Evolutionary conservation across 1,284 basidiomycete genomes (phyloP), one percentile per base, ranked within the genome.

Genomic region (Apiotrichum laibachii): DNA sequence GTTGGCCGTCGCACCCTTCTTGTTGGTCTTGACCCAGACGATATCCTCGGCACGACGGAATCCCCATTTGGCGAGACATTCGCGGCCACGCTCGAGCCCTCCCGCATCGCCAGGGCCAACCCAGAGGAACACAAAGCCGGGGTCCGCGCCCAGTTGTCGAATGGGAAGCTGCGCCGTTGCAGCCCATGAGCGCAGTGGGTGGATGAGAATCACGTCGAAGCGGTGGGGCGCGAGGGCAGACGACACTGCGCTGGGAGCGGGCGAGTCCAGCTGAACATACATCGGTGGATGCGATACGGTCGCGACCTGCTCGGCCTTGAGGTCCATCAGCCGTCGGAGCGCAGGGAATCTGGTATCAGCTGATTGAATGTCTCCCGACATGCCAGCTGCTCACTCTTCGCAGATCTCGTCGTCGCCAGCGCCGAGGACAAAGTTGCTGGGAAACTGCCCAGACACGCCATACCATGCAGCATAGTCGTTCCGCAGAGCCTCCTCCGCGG

Each of bases 11-110:
- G 22, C n/a, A n/a, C 26, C 42, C 19, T 26, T 39, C 51, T 82
- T 82, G 72, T 96, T 97, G 37, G 92, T 95, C 79, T 91, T 93
- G 57, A 96, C 87, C 92, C 94, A 98, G 6, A 95, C 89, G 21
- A 99, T 92, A 75, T 99, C 95, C 74, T 99, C 95, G 68, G 92
- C 97, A 50, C 95, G 80, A 48, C 95, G 81, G 75, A 95, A 99
- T 1, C 95, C 95, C 95, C 95, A 99, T 71, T 86, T 88, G 1
- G 88, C 87, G 49, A 98, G 82, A 39, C 95, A 82, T 72, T 98
- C 95, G 42, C 95, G 82, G 0, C 96, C 95, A 37, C 88, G 83
- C 76, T 99, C 96, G 9, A 99, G 82, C 0, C 93, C 96, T 51
- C 93, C 91, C 2, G 87, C 87, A 16, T 89, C 88, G 1, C 92